A percentile compares a stretch with the other conserved stretches of the same genome.
These are phyloP conservation scores for Pichia occidentalis DNA, from an alignment of 805 yeast genomes.

Conservation along the genomic window DNA sequence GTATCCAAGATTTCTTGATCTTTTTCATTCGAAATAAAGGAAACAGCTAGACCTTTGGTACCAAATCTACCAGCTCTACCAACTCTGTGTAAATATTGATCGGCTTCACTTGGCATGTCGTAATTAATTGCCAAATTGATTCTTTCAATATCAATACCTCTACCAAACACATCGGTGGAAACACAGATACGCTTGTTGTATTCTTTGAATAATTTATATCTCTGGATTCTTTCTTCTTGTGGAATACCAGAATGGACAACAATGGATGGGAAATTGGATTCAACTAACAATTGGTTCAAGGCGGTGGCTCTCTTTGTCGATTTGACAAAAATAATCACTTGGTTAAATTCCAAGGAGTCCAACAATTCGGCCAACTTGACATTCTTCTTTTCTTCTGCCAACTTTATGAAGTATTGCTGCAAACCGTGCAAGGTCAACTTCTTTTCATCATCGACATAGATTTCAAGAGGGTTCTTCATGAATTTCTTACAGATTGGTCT, in stretches of 20 bases:
- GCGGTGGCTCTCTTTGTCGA: constrained; percentile 89
- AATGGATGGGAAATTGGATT: constrained; percentile 93
- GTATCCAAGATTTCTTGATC: constrained; percentile 86
- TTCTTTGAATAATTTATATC: constrained; percentile 94
- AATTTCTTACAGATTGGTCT: constrained; percentile 96
- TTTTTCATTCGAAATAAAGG: constrained; percentile 77
- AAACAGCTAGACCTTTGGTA: constrained; percentile 95
- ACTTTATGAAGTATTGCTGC: constrained; percentile 91
- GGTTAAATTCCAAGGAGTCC: constrained; percentile 94
- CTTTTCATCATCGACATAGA: constrained; percentile 95
- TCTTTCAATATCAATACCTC: constrained; percentile 99
- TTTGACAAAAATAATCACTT: constrained; percentile 93
- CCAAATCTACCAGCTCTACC: constrained; percentile 99
- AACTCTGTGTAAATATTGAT: constrained; percentile 97
- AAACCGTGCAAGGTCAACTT: constrained; percentile 96
- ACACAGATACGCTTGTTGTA: constrained; percentile 98
- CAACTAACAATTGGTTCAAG: constrained; percentile 80
- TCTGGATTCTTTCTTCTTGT: constrained; percentile 96
- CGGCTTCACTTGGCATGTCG: constrained; percentile 94
- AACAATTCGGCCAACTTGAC: constrained; percentile 84
- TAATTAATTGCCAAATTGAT: constrained; percentile 96
- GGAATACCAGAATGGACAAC: constrained; percentile 94
- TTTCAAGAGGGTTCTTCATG: constrained; percentile 96
- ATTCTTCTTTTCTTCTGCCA: constrained; percentile 89
- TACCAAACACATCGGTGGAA: constrained; percentile 96